Evolutionary conservation across 768 basidiomycete species (phyloP), one percentile per base, ranked within the genome.

Genomic region (Boletus insuetus): DNA sequence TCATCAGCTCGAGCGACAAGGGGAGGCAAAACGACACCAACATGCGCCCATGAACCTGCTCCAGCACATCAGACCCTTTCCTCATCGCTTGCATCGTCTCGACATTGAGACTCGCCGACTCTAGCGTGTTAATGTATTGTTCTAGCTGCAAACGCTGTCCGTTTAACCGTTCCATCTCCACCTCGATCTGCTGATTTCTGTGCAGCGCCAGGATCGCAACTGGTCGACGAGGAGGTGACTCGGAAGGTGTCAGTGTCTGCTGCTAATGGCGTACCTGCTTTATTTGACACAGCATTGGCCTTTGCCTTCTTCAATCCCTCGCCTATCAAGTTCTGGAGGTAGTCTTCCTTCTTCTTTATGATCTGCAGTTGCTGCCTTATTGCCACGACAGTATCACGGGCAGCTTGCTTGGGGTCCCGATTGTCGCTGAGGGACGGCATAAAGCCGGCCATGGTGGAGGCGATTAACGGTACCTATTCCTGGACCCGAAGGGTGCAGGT

Each of bases 261-360:
- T 19, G 51, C 9, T 5, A 46, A 52, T 8, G 42, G 54, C 94
- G 70, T 70, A 98, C 96, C 85, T 66, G 85, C 73, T 78, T 95
- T 96, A 73, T 98, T 98, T 49, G 88, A 84, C 46, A 96, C 91
- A 43, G 92, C 95, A 71, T 98, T 97, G 32, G 87, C 84, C 71
- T 82, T 87, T 16, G 97, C 97, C 77, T 92, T 96, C 81, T 86
- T 86, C 64, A 85, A 61, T 66, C 98, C 95, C 59, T 97, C 94
- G 50, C 96, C 94, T 61, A 97, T 91, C 85, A 95, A 94, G 83
- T 91, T 94, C 80, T 89, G 87, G 58, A 98, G 77, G 73, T 91
- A 80, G 72, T 98, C 96, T 77, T 98, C 96, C 80, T 96, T 98
- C 92, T 98, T 99, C 83, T 98, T 94, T 63, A 98, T 85, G 86